phyloP scores from a whole-genome alignment of 2,329 filamentous ascomycete species.

The Dactylellina cionopaga region DNA sequence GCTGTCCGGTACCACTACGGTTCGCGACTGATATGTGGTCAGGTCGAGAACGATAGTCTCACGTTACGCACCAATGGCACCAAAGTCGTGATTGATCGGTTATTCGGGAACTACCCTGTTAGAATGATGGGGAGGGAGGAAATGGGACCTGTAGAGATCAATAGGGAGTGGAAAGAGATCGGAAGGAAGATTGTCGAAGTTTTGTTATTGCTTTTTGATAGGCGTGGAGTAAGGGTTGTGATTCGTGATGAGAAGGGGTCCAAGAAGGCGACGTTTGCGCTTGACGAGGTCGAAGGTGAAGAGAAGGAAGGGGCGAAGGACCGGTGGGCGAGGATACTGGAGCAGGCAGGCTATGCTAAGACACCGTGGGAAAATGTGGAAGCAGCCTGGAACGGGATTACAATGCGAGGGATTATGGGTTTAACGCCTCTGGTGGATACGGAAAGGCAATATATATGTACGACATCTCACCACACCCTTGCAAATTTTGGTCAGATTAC shows the following conservation, averaged over 20 bases:
- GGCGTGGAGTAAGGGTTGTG: constrained; percentile 18
- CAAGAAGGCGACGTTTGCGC: constrained; percentile 15
- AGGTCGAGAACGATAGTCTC: constrained; percentile 66
- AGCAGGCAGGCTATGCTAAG: constrained; percentile 12
- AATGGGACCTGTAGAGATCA: constrained; percentile 39
- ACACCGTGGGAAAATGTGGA: constrained; percentile 19
- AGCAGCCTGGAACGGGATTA: constrained; percentile 17
- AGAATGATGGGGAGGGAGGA: constrained; percentile 54
- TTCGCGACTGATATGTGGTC: constrained; percentile 36
- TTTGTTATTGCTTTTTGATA: constrained; percentile 13
- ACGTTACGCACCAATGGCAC: constrained; percentile 62
- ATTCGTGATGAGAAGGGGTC: constrained; percentile 53
- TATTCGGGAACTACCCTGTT: constrained; percentile 56
- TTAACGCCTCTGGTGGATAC: constrained; percentile 12
- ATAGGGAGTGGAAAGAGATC: constrained; percentile 54
- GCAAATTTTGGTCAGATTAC: neutral
- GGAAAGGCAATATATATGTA: constrained; percentile 54
- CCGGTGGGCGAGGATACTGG: constrained; percentile 11
- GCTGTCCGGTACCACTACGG: constrained; percentile 54
- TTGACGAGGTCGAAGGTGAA: no score
- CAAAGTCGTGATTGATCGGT: constrained; percentile 53
- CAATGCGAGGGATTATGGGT: constrained; percentile 16
- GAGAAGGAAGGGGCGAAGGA: neutral
- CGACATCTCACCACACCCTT: neutral
- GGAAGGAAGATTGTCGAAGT: constrained; percentile 49